A percentile compares a stretch with the other conserved stretches of the same genome.
Evolutionary conservation across 768 basidiomycete genomes (phyloP).

Genomic region (Suillus americanus): DNA sequence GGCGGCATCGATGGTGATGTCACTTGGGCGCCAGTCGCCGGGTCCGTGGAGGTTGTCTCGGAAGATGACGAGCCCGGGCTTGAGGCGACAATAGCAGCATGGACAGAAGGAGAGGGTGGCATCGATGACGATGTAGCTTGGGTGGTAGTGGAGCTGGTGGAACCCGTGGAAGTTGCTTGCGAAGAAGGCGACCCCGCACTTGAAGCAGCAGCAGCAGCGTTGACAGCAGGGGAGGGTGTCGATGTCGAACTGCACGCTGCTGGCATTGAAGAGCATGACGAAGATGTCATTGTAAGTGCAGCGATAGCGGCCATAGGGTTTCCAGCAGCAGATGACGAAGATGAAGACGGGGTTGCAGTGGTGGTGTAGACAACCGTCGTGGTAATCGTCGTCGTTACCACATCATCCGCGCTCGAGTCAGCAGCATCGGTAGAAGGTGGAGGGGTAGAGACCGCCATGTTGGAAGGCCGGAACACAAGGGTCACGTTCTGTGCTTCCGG

Average conservation of each 20-base stretch:
- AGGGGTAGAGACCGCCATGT: slow-evolving; percentile 28
- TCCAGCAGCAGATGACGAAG: slow-evolving; percentile 13
- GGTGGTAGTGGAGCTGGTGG: neutral
- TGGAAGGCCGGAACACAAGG: slow-evolving; percentile 49
- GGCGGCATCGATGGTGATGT: neutral
- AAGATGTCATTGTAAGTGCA: neutral
- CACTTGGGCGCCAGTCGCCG: neutral
- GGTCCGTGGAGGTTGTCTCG: neutral
- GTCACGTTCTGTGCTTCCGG: slow-evolving; percentile 40
- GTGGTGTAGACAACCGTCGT: slow-evolving; percentile 19
- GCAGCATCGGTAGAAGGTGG: neutral
- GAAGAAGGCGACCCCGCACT: neutral
- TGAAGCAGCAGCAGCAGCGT: neutral
- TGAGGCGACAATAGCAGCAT: neutral
- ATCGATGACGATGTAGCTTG: neutral
- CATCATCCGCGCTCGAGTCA: neutral
- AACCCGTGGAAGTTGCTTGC: neutral
- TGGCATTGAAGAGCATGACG: neutral
- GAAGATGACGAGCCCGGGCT: neutral
- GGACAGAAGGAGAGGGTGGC: neutral
- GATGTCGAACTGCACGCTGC: neutral
- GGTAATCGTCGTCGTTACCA: slow-evolving; percentile 24
- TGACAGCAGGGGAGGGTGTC: neutral
- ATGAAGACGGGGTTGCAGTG: slow-evolving; percentile 9
- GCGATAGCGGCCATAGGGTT: slow-evolving; percentile 4